Base-by-base conservation (phyloP, 495 filamentous ascomycete species). In the Aspergillus sclerotiicarbonarius region DNA sequence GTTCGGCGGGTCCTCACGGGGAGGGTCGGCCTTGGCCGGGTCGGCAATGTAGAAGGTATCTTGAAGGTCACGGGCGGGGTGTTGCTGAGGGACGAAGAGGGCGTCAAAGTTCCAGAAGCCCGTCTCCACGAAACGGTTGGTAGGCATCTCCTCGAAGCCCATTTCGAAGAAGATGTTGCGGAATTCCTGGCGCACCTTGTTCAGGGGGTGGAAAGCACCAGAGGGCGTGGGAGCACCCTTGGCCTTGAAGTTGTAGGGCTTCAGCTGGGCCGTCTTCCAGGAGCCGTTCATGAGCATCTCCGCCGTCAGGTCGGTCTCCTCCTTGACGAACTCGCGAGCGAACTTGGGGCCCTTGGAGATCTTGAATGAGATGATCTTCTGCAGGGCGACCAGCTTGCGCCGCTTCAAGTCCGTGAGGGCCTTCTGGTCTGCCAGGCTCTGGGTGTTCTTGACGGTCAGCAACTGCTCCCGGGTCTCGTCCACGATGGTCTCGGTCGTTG, bases 101-200 rank as follows among this genome's bases (percentile, higher is more conserved):
- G 92, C 86, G 63, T 98, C 94, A 72, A 98, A 98, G 74, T 97
- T 97, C 89, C 93, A 98, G 86, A 97, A 96, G 39, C 92, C 92
- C 19, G 91, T 92, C 78, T 98, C 94, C 57, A 97, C 92, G 69
- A 86, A 94, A 65, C 87, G 87, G 63, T 74, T 75, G 60, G 73
- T 78, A 18, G 74, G 70, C 73, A 72, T 72, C 52, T 79, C 78
- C 67, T 76, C 73, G 66, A 80, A 80, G 33, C 77, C 77, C 77
- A 80, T 80, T 47, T 95, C 91, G 74, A 98, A 98, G 85, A 98
- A 97, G 71, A 97, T 96, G 67, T 90, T 89, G 46, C 94, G 83
- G 82, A 98, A 95, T 73, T 97, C 94, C 57, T 87, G 80, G 48
- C 92, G 87, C 58, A 97, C 92, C 76, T 97, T 97, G 74, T 90